Evolutionary conservation across 768 basidiomycete genomes (phyloP).

Genomic region (Psilocybe azurescens): DNA sequence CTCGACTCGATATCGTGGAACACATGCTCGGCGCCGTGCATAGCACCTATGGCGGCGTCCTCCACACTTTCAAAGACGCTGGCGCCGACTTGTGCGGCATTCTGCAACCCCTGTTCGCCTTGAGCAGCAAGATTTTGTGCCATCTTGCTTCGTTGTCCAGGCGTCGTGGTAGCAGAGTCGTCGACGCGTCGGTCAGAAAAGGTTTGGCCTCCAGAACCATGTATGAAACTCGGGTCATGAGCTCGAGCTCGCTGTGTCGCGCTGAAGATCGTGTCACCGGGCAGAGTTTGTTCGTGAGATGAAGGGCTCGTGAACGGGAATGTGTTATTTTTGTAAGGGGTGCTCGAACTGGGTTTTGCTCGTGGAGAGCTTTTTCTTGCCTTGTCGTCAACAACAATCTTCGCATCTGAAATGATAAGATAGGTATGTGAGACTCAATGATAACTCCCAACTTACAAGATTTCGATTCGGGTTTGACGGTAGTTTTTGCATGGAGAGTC

Average conservation of each 20-base stretch:
- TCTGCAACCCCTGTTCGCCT: neutral
- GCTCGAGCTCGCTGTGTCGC: conserved; percentile 1
- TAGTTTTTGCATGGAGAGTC: neutral
- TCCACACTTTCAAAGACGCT: neutral
- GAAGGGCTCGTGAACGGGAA: neutral
- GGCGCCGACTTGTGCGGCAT: neutral
- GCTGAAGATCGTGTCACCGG: conserved; percentile 6
- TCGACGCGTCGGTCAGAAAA: neutral
- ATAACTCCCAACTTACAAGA: neutral
- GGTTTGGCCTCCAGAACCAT: neutral
- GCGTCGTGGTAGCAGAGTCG: neutral
- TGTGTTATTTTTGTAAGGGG: neutral
- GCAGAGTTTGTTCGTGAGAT: neutral
- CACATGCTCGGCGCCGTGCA: neutral
- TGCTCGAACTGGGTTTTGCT: neutral
- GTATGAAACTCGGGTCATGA: conserved; percentile 1
- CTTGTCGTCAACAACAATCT: neutral
- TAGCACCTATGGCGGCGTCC: neutral
- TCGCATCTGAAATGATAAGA: neutral
- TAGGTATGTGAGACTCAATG: neutral
- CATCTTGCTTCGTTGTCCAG: neutral
- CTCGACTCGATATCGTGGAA: neutral
- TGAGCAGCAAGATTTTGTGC: neutral
- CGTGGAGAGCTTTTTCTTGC: neutral
- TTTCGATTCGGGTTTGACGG: neutral